A percentile compares a stretch with the other conserved stretches of the same genome.
Conservation (phyloP, 495 filamentous ascomycete genomes). For the Friedmanniomyces endolithicus region DNA sequence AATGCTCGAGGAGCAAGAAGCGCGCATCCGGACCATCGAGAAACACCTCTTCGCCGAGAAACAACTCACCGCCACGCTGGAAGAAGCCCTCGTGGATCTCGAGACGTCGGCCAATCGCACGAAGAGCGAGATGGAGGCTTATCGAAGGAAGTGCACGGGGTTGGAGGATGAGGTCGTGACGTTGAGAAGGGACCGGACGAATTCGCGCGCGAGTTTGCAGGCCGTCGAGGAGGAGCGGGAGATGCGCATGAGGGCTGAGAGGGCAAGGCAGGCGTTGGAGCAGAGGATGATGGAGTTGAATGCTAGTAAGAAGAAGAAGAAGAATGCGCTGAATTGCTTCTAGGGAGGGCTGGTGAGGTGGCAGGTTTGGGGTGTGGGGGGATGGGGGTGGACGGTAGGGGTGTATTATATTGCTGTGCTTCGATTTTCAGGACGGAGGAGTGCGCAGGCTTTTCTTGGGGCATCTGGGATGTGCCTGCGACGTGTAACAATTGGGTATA, state of each 20-base stretch:
- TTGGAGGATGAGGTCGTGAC: constrained; percentile 69
- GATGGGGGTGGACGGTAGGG: not conserved
- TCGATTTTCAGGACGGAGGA: no score
- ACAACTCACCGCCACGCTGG: constrained; percentile 83
- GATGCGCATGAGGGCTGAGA: constrained; percentile 75
- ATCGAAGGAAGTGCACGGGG: constrained; percentile 67
- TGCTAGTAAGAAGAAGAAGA: constrained; percentile 83
- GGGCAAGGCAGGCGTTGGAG: constrained; percentile 75
- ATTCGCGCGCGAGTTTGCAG: constrained; percentile 72
- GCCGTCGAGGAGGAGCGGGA: constrained; percentile 88
- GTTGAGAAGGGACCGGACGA: constrained; percentile 54
- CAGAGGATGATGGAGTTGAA: constrained; percentile 58
- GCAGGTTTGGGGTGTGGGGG: not conserved
- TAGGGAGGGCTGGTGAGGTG: constrained; percentile 32
- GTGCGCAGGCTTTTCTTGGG: no score
- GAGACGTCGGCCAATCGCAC: constrained; percentile 75
- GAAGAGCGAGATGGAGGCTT: constrained; percentile 75
- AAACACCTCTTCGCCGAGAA: constrained; percentile 94
- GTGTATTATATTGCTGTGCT: not conserved
- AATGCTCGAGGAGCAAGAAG: constrained; percentile 84
- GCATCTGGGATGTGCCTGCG: not conserved
- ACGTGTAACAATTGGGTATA: not conserved
- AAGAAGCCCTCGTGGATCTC: constrained; percentile 88
- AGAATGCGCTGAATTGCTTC: constrained; percentile 95
- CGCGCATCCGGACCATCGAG: constrained; percentile 88